These are phyloP conservation scores for Neophaeococcomyces mojaviensis DNA, from an alignment of 2,329 filamentous ascomycete species.

Conservation along the genomic window DNA sequence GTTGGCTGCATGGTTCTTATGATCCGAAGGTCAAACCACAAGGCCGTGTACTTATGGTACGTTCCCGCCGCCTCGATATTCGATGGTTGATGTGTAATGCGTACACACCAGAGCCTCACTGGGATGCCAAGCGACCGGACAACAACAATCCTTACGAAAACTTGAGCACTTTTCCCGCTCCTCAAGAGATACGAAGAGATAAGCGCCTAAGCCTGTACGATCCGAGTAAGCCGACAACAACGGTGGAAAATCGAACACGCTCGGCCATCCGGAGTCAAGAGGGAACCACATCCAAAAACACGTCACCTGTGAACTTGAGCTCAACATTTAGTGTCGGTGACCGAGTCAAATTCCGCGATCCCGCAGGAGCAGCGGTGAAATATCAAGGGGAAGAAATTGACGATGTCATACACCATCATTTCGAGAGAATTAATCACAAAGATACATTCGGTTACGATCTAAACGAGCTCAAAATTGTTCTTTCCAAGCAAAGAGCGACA, in stretches of 20 bases:
- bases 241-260: not conserved
- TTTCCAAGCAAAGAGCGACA: slow-evolving; percentile 42
- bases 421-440: slow-evolving; percentile 39
- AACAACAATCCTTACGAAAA: slow-evolving; percentile 18
- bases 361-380: slow-evolving; percentile 43
- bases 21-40: slow-evolving; percentile 39
- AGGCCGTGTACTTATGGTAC: slow-evolving; percentile 47
- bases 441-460: slow-evolving; percentile 50
- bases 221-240: not conserved
- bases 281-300: not conserved
- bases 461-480: slow-evolving; percentile 48
- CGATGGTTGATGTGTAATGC: slow-evolving; percentile 45
- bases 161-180: slow-evolving; percentile 16
- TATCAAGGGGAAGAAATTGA: slow-evolving; percentile 34
- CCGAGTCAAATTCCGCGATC: slow-evolving; percentile 49
- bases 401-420: slow-evolving; percentile 32
- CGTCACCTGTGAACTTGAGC: slow-evolving; percentile 12
- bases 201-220: slow-evolving; percentile 5
- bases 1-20: slow-evolving; percentile 47
- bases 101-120: slow-evolving; percentile 13
- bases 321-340: slow-evolving; percentile 38
- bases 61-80: slow-evolving; percentile 39
- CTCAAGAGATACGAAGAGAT: slow-evolving; percentile 18
- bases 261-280: not conserved
- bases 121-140: slow-evolving; percentile 18